A percentile compares a stretch with the other conserved stretches of the same genome.
phyloP scores from a whole-genome alignment of 768 basidiomycete species.

The Leccinum longicurvipes region DNA sequence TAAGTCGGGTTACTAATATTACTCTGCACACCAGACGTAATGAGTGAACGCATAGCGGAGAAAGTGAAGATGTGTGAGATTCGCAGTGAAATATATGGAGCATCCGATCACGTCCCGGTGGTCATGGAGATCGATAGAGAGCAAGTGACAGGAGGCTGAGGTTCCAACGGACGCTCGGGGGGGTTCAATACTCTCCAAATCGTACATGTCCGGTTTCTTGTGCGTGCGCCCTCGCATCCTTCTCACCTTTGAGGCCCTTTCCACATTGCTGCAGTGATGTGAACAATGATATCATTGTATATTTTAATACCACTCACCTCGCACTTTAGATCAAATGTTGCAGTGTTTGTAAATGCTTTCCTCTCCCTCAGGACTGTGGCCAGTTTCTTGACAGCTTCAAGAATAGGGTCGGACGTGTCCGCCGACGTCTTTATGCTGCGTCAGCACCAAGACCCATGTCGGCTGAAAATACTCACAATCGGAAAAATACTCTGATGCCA shows the following conservation, averaged over 20 bases:
- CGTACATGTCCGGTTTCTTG: slow-evolving; percentile 78
- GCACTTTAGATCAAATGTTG: slow-evolving; percentile 88
- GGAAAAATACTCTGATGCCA: slow-evolving; percentile 91
- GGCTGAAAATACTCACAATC: slow-evolving; percentile 36
- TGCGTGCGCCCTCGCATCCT: slow-evolving; percentile 87
- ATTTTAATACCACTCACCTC: slow-evolving; percentile 48
- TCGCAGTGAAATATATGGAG: slow-evolving; percentile 79
- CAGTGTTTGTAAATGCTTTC: slow-evolving; percentile 87
- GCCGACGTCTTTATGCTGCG: slow-evolving; percentile 19
- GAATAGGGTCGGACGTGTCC: slow-evolving; percentile 49
- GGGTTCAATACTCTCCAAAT: slow-evolving; percentile 75
- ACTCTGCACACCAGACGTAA: slow-evolving; percentile 49
- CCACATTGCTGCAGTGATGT: slow-evolving; percentile 61
- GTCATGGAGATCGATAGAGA: slow-evolving; percentile 66
- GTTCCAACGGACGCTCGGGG: background rate
- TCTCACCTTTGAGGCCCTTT: slow-evolving; percentile 88
- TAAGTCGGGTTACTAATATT: background rate
- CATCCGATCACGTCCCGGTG: slow-evolving; percentile 82
- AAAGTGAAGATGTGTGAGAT: slow-evolving; percentile 82
- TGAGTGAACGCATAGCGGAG: slow-evolving; percentile 65
- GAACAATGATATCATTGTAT: slow-evolving; percentile 4
- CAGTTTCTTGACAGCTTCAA: slow-evolving; percentile 66
- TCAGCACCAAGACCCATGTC: slow-evolving; percentile 22
- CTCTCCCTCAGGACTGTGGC: slow-evolving; percentile 69
- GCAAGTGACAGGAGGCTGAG: slow-evolving; percentile 25